A percentile compares a stretch with the other conserved stretches of the same genome.
Conservation (phyloP, 495 filamentous ascomycete genomes). For the Penicillium atrosanguineum region DNA sequence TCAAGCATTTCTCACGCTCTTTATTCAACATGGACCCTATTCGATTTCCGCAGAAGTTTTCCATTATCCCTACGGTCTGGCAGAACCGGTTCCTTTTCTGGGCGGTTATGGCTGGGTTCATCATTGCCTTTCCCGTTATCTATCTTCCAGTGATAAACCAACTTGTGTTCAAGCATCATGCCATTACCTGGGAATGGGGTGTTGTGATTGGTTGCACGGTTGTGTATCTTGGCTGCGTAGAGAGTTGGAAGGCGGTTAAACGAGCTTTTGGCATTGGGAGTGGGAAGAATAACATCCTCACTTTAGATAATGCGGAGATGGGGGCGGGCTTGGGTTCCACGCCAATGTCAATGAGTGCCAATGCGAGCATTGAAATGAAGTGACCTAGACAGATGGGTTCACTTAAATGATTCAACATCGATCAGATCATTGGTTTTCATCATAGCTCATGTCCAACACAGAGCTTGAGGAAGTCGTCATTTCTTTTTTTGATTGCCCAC, state of each 20-base stretch:
- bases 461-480: not conserved
- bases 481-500: not conserved
- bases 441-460: not conserved
- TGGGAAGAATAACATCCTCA: constrained; percentile 32
- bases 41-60: constrained; percentile 39
- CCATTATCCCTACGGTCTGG: constrained; percentile 64
- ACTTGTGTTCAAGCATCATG: constrained; percentile 71
- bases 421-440: not conserved
- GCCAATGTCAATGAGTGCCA: constrained; percentile 28
- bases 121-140: constrained; percentile 68
- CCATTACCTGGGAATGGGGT: constrained; percentile 74
- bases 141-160: constrained; percentile 70
- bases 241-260: constrained; percentile 68
- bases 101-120: constrained; percentile 62
- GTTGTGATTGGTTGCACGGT: constrained; percentile 57
- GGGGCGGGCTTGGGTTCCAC: constrained; percentile 27
- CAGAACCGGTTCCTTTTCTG: constrained; percentile 73
- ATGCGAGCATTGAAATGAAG: constrained; percentile 36
- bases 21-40: constrained; percentile 66
- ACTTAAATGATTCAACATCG: constrained; percentile 15
- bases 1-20: constrained; percentile 66
- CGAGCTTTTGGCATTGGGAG: constrained; percentile 41
- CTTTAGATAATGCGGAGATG: constrained; percentile 33
- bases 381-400: constrained; percentile 5
- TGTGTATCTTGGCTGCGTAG: constrained; percentile 59